Base-by-base conservation (phyloP, 805 yeast species). In the Metschnikowia bowlesiae region DNA sequence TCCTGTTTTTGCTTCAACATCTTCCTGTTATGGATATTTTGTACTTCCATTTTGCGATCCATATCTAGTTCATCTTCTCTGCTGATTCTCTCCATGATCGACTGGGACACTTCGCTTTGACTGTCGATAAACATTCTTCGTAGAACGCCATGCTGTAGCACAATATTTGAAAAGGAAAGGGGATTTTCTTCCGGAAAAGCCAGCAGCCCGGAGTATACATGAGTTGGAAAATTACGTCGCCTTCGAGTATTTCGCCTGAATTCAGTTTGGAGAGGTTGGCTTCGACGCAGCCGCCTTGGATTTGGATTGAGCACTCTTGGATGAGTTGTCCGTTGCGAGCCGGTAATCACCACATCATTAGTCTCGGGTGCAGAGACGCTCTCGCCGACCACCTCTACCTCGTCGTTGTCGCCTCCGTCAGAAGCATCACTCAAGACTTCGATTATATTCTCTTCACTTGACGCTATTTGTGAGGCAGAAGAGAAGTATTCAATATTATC, bases 81-180 rank as follows among this genome's bases (percentile, higher is more conserved):
- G 53, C 69, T 75, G 14, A 73, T 71, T 26, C 75, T 57, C 41
- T 62, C 68, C 68, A 73, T 63, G n/a, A 70, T 70, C 5, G 71
- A 60, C 33, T 59, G 56, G 13, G 61, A 51, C 9, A 58, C 53
- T 13, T 53, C 53, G 35, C 50, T 54, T 8, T 46, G 47, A 4
- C 45, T 49, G 35, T 36, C 26, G 18, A 29, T 38, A 41, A 47
- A 44, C 46, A 35, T 44, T 44, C 32, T 43, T 35, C 46, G 40
- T 33, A 50, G 39, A 28, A 41, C 38, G 22, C 18, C 29, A 34
- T 53, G 49, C 16, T 45, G 48, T 6, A 47, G 34, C n/a, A 53
- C 22, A 40, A 53, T 33, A 26, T 48, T 52, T 9, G 51, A 48
- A 9, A 48, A 28, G 29, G 35, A 44, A 13, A 36, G 39, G 14